A percentile compares a stretch with the other conserved stretches of the same genome.
These are phyloP conservation scores for Annulohypoxylon stygium DNA, from an alignment of 495 filamentous ascomycete genomes.

Conservation along the genomic window DNA sequence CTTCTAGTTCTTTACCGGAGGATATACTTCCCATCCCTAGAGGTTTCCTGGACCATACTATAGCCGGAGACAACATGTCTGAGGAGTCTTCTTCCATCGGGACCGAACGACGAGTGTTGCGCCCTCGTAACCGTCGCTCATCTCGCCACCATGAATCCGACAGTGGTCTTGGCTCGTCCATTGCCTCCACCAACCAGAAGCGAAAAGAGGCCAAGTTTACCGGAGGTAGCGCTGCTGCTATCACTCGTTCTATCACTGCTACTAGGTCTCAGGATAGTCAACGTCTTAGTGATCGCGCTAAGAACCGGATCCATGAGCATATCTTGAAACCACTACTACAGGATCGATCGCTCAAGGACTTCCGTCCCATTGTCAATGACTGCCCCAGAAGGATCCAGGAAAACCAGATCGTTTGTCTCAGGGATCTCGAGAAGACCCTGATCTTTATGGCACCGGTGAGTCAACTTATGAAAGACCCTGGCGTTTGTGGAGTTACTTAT, in stretches of 20 bases:
- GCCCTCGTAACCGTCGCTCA: conserved; percentile 63
- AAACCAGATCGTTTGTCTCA: conserved; percentile 84
- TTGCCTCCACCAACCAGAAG: conserved; percentile 59
- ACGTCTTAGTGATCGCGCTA: conserved; percentile 63
- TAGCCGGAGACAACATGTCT: conserved; percentile 57
- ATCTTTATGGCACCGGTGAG: conserved; percentile 90
- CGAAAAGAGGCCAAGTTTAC: conserved; percentile 46
- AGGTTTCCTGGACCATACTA: conserved; percentile 63
- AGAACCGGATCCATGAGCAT: conserved; percentile 67
- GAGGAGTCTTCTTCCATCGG: conserved; percentile 50
- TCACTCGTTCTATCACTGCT: conserved; percentile 64
- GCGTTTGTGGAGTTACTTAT: conserved; percentile 75
- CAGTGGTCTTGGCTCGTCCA: conserved; percentile 71
- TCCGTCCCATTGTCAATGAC: conserved; percentile 80
- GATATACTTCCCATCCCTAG: conserved; percentile 65
- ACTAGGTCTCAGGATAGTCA: conserved; percentile 54
- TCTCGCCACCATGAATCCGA: conserved; percentile 71
- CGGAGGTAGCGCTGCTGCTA: conserved; percentile 43
- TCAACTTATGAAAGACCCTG: conserved; percentile 64
- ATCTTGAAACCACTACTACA: conserved; percentile 65
- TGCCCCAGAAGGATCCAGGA: conserved; percentile 80
- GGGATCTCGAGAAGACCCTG: conserved; percentile 91
- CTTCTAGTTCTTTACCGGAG: conserved; percentile 56
- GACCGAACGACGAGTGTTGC: conserved; percentile 59
- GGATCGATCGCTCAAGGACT: conserved; percentile 73